Base-by-base conservation (phyloP, 371 early-diverging fungal species). In the Nematocida ausubeli region DNA sequence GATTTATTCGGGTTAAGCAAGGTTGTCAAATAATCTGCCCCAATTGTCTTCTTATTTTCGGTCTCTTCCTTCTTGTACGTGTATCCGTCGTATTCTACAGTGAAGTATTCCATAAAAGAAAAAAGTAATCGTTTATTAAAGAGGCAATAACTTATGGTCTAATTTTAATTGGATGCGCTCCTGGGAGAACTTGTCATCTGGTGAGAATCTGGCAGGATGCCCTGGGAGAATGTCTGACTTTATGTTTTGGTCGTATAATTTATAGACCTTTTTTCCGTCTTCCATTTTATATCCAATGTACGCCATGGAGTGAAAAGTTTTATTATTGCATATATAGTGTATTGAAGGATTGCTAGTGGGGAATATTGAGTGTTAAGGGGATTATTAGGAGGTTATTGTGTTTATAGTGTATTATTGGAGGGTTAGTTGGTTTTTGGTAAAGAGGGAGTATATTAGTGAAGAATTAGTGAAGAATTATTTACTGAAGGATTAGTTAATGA, bases 181-280 rank as follows among this genome's bases (percentile, higher is more conserved):
- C 57, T 80, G 63, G 2, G 83, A 82, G 57, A 70, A 83, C n/a
- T 44, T 42, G 56, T 85, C 85, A 69, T 80, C 82, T 60, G 81
- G 62, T 42, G 82, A 80, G 65, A 82, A 85, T 68, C 75, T 82
- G 28, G 84, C 83, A 62, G 85, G 85, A 52, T 82, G 80, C 37
- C 80, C 84, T 16, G 47, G 22, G 19, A 54, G 40, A 50, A 78
- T 47, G 24, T 52, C 80, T 67, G 68, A 39, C 35, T 67, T n/a
- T 22, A 55, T 51, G 19, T 75, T 58, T 16, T n/a, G 16, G 60
- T 78, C 78, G 35, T 83, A 64, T 19, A 85, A 55, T 39, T 83
- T 82, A 55, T 85, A 85, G 16, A 55, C 47, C 71, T 66, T 83
- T 19, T 60, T 34, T 28, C 70, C 70, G 62, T 83, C 67, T 32